These are phyloP conservation scores for Colletotrichum nymphaeae DNA, from an alignment of 2,329 filamentous ascomycete species.

Conservation along the genomic window DNA sequence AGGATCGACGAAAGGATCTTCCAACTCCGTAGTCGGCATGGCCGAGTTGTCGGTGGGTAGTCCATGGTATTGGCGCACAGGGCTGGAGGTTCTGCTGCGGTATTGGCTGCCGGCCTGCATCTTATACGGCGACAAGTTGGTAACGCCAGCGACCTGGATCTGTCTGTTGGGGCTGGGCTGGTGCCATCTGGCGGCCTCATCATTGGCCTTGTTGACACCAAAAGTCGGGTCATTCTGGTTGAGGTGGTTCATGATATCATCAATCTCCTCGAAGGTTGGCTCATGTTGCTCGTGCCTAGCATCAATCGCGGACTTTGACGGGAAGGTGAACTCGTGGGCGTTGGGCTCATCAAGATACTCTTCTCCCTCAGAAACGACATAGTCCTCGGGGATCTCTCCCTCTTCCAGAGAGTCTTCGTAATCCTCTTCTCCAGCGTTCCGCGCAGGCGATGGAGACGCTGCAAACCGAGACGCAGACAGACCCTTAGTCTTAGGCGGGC, in stretches of 20 bases:
- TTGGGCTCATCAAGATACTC: conserved; percentile 21
- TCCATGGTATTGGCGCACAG: conserved; percentile 68
- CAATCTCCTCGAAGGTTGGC: conserved; percentile 83
- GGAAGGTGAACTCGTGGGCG: not conserved
- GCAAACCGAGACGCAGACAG: conserved; percentile 59
- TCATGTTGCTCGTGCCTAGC: conserved; percentile 47
- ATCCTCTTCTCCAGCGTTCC: conserved; percentile 41
- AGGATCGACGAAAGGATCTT: conserved; percentile 71
- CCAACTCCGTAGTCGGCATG: conserved; percentile 65
- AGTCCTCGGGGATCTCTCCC: conserved; percentile 40
- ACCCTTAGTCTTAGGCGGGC: conserved; percentile 53
- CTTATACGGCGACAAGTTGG: conserved; percentile 64
- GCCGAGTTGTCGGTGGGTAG: conserved; percentile 60
- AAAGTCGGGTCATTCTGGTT: conserved; percentile 79
- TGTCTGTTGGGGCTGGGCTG: conserved; percentile 54
- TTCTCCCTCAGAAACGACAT: conserved; percentile 23
- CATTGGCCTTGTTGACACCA: conserved; percentile 73
- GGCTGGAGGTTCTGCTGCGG: conserved; percentile 79
- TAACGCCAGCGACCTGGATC: conserved; percentile 50
- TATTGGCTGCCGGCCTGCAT: conserved; percentile 63
- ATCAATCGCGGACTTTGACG: conserved; percentile 38
- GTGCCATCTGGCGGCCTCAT: conserved; percentile 56
- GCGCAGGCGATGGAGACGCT: conserved; percentile 50
- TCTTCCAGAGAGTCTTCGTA: conserved; percentile 39
- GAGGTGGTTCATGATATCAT: conserved; percentile 90